Conservation (phyloP, 2,329 filamentous ascomycete species). For the Diaporthe caulivora region DNA sequence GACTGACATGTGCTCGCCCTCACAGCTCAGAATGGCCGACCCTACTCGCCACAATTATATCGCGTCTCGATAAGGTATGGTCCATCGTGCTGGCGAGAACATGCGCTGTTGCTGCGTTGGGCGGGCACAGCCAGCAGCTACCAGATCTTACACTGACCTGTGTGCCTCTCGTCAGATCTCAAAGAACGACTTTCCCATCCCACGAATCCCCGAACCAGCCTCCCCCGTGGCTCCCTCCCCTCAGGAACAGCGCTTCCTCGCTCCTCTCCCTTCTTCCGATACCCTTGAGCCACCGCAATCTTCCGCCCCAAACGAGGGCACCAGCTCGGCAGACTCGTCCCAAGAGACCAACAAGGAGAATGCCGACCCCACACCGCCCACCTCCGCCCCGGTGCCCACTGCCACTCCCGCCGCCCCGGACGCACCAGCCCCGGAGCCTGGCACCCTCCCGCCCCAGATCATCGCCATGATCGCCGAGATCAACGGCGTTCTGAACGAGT, state of each 20-base stretch:
- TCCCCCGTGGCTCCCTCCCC: constrained; percentile 54
- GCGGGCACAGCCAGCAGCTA: neutral
- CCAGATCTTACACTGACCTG: constrained; percentile 19
- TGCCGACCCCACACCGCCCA: constrained; percentile 55
- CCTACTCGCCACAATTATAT: constrained; percentile 74
- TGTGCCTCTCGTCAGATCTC: constrained; percentile 72
- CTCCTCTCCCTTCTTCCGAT: constrained; percentile 59
- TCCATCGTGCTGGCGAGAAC: neutral
- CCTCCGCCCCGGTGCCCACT: constrained; percentile 49
- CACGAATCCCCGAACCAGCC: constrained; percentile 63
- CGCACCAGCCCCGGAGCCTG: constrained; percentile 50
- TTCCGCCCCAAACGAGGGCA: constrained; percentile 50
- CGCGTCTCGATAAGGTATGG: constrained; percentile 73
- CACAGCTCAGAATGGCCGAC: constrained; percentile 76
- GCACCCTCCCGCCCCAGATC: constrained; percentile 73
- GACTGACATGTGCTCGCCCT: constrained; percentile 47
- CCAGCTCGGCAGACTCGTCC: constrained; percentile 52
- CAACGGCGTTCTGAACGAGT: constrained; percentile 68
- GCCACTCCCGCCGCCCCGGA: constrained; percentile 52
- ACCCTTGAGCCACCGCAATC: constrained; percentile 58
- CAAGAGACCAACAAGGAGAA: constrained; percentile 79
- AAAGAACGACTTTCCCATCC: constrained; percentile 80
- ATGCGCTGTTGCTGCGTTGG: constrained; percentile 1
- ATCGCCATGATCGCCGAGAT: constrained; percentile 73
- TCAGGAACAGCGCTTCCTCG: constrained; percentile 57